Percentiles rank a stretch among this genome's conserved stretches.
Evolutionary conservation across 805 yeast genomes (phyloP).

Genomic region (Saccharomycopsis lassenensis): DNA sequence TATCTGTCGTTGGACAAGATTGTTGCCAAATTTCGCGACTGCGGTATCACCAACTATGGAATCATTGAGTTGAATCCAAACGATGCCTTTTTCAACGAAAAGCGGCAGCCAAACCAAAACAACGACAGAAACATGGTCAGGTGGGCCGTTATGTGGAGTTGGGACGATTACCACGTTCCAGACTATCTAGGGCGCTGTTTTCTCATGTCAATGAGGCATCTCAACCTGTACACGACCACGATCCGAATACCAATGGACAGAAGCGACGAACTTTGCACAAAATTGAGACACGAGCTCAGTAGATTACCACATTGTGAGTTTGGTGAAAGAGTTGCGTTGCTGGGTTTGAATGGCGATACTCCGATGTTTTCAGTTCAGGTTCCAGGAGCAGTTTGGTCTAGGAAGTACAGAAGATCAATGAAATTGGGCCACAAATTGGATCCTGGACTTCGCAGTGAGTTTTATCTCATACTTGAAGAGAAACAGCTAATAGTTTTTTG

Average conservation of each 20-base stretch:
- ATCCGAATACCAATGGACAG: too few species aligned
- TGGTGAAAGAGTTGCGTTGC: too few species aligned
- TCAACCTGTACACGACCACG: too few species aligned
- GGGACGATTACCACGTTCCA: slow-evolving; percentile 10
- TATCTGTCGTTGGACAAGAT: slow-evolving; percentile 10
- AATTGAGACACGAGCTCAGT: too few species aligned
- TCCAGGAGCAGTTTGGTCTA: slow-evolving; percentile 18
- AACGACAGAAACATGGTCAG: slow-evolving; percentile 4
- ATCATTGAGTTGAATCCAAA: slow-evolving; percentile 13
- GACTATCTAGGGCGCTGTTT: slow-evolving; percentile 15
- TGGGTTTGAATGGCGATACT: too few species aligned
- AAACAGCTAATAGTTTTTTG: slow-evolving; percentile 10
- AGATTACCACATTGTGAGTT: too few species aligned
- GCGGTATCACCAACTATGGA: slow-evolving; percentile 10
- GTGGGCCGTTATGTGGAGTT: slow-evolving; percentile 14
- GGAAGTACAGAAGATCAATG: slow-evolving; percentile 12
- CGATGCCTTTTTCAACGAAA: too few species aligned
- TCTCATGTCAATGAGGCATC: too few species aligned
- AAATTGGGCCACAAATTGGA: too few species aligned
- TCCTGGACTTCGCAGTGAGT: too few species aligned
- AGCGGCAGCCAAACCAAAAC: neutral
- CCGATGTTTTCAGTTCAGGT: slow-evolving; percentile 6
- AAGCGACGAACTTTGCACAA: too few species aligned
- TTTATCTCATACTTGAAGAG: too few species aligned
- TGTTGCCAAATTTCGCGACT: slow-evolving; percentile 4